Evolutionary conservation across 2,329 filamentous ascomycete species (phyloP).

Genomic region (Fusarium neocosmosporiellum): DNA sequence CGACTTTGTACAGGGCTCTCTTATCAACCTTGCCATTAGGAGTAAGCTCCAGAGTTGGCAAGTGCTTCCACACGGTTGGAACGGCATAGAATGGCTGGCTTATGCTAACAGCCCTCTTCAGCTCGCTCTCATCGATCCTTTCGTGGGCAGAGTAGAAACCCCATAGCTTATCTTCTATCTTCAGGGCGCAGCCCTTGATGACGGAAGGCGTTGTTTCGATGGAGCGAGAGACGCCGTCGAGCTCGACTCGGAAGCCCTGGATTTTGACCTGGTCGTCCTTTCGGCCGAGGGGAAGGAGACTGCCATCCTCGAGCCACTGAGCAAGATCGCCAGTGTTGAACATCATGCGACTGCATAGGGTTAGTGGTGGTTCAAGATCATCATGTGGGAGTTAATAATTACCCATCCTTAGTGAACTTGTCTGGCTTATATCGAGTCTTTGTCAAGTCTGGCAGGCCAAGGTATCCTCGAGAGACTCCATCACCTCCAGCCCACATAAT

Average conservation of each 20-base stretch:
- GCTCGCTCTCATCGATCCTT: slow-evolving; percentile 14
- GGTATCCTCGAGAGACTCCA: slow-evolving; percentile 24
- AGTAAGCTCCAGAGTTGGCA: slow-evolving; percentile 21
- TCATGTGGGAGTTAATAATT: not conserved
- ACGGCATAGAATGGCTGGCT: slow-evolving; percentile 29
- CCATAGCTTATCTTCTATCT: slow-evolving; percentile 2
- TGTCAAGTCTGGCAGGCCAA: slow-evolving; percentile 16
- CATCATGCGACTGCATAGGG: slow-evolving; percentile 5
- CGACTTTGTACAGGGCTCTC: slow-evolving; percentile 9
- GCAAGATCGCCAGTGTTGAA: slow-evolving; percentile 32
- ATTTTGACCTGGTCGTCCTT: slow-evolving; percentile 35
- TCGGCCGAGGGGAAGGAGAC: slow-evolving; percentile 27
- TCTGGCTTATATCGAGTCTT: slow-evolving; percentile 18
- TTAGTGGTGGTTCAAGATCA: not conserved
- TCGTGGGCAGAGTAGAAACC: slow-evolving; percentile 13
- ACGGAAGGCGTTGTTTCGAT: not conserved
- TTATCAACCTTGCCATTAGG: slow-evolving; percentile 33
- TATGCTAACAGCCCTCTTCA: slow-evolving; percentile 7
- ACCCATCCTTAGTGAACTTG: slow-evolving; percentile 40
- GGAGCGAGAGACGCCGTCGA: slow-evolving; percentile 5
- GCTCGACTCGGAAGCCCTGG: slow-evolving; percentile 8
- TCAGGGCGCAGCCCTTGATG: slow-evolving; percentile 1
- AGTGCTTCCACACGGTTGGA: slow-evolving; percentile 20
- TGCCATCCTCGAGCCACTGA: slow-evolving; percentile 26
- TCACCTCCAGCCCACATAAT: slow-evolving; percentile 63